Conservation (phyloP, 2,329 filamentous ascomycete species). For the Dactylellina leptospora region DNA sequence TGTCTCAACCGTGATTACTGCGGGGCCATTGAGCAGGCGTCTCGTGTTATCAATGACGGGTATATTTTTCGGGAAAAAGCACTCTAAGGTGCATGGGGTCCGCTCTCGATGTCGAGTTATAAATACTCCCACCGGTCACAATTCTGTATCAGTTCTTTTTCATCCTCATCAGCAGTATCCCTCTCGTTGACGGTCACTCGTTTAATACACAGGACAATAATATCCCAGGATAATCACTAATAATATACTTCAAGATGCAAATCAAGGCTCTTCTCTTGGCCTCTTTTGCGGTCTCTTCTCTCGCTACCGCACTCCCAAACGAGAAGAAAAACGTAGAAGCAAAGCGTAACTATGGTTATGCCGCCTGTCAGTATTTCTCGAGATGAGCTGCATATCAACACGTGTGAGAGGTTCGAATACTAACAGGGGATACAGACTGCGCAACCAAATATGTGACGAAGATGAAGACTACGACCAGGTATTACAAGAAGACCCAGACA, state of each 20-base stretch:
- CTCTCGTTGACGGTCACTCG: slow-evolving; percentile 7
- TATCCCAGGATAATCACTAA: slow-evolving; percentile 10
- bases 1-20: slow-evolving; percentile 7
- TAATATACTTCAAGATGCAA: slow-evolving; percentile 33
- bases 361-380: slow-evolving; percentile 6
- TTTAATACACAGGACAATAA: slow-evolving; percentile 9
- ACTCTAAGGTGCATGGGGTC: neutral
- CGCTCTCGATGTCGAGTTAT: slow-evolving; percentile 2
- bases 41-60: too few species aligned
- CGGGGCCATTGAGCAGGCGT: too few species aligned
- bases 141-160: slow-evolving; percentile 7
- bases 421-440: slow-evolving; percentile 11
- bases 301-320: slow-evolving; percentile 13
- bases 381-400: neutral
- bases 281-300: slow-evolving; percentile 1
- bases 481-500: slow-evolving; percentile 13
- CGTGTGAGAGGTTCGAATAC: neutral
- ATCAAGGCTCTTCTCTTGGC: slow-evolving; percentile 32
- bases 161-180: slow-evolving; percentile 20
- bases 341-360: slow-evolving; percentile 21
- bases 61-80: too few species aligned
- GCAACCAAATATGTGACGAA: slow-evolving; percentile 6
- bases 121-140: slow-evolving; percentile 23
- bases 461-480: slow-evolving; percentile 14
- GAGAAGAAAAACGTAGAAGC: slow-evolving; percentile 12